These are phyloP conservation scores for Picea glauca DNA, from an alignment of 75 land plant species.

Conservation along the genomic window DNA sequence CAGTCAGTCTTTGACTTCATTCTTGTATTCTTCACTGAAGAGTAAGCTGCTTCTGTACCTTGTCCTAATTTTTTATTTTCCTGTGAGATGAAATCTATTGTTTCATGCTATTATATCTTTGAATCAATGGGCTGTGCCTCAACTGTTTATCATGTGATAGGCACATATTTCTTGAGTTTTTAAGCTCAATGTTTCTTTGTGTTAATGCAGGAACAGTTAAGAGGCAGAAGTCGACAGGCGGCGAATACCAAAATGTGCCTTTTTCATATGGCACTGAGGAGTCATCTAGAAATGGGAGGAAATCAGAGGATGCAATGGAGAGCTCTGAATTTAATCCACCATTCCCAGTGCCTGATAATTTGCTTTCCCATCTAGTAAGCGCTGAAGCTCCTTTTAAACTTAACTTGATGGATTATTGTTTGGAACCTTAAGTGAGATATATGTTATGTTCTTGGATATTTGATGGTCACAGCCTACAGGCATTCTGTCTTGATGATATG, in stretches of 20 bases:
- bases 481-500: slow-evolving; percentile 13
- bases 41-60: slow-evolving; percentile 53
- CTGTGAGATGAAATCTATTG: not conserved
- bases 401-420: not conserved
- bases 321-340: slow-evolving; percentile 48
- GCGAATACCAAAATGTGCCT: slow-evolving; percentile 48
- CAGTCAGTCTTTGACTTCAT: slow-evolving; percentile 40
- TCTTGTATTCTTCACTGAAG: slow-evolving; percentile 35
- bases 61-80: slow-evolving; percentile 3
- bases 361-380: slow-evolving; percentile 62
- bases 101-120: not conserved
- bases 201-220: slow-evolving; percentile 26
- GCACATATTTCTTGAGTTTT: not conserved
- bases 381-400: not conserved
- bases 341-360: slow-evolving; percentile 70
- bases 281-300: slow-evolving; percentile 16
- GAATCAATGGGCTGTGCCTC: not conserved
- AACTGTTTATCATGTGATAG: not conserved
- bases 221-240: slow-evolving; percentile 13
- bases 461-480: slow-evolving; percentile 1
- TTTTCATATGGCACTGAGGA: slow-evolving; percentile 50
- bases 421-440: not conserved
- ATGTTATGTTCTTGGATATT: slow-evolving; percentile 19
- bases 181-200: slow-evolving; percentile 2
- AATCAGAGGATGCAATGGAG: slow-evolving; percentile 21